Conservation (phyloP, 129 eudicot genomes). For the Helianthus annuus region HanXRQr2.0-SUNRISE NC_035439.2:48812833-48813332, state of each 20-base stretch:
- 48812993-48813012: conserved; percentile 46
- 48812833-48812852: neutral
- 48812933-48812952: too few species aligned
- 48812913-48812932: conserved; percentile 61
- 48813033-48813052: too few species aligned
- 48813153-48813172: conserved; percentile 24
- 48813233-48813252: too few species aligned
- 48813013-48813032: neutral
- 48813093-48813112: neutral
- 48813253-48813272: too few species aligned
- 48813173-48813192: too few species aligned
- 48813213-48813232: too few species aligned
- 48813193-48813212: too few species aligned
- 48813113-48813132: conserved; percentile 8
- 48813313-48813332: too few species aligned
- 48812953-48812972: too few species aligned
- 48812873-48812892: conserved; percentile 90
- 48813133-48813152: conserved; percentile 47
- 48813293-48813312: too few species aligned
- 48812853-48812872: conserved; percentile 49
- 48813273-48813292: too few species aligned
- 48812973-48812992: conserved; percentile 46
- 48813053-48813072: neutral
- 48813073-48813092: neutral
- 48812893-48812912: conserved; percentile 83